These are phyloP conservation scores for Trametes polyzona DNA, from an alignment of 1,284 basidiomycete genomes.

Conservation along the genomic window DNA sequence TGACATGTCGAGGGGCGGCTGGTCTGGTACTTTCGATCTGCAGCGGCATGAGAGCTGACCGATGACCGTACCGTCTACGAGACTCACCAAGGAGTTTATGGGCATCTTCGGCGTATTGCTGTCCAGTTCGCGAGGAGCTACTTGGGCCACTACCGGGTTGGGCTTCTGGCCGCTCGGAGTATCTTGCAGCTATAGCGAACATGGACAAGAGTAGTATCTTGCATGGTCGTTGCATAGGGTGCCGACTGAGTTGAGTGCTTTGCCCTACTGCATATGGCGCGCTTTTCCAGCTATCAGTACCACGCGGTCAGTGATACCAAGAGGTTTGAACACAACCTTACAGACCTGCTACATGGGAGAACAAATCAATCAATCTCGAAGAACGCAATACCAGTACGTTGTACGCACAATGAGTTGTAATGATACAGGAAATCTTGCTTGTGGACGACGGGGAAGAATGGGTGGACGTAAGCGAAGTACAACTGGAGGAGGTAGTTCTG, in stretches of 20 bases:
- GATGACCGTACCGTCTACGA: background rate
- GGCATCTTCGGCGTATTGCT: constrained; percentile 70
- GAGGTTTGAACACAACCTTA: background rate
- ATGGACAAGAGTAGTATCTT: constrained; percentile 77
- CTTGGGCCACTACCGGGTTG: constrained; percentile 40
- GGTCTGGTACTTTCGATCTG: constrained; percentile 69
- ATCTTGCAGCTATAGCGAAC: constrained; percentile 79
- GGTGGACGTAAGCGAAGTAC: constrained; percentile 84
- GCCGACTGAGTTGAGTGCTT: constrained; percentile 34
- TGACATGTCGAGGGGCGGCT: constrained; percentile 74
- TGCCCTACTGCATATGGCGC: background rate
- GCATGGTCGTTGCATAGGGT: constrained; percentile 62
- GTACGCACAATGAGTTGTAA: constrained; percentile 57
- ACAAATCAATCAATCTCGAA: background rate
- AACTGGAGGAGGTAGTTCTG: constrained; percentile 73
- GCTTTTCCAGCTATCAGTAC: background rate
- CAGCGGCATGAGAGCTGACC: background rate
- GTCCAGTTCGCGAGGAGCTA: constrained; percentile 73
- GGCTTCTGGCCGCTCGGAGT: constrained; percentile 49
- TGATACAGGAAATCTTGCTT: constrained; percentile 71
- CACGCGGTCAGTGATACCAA: background rate
- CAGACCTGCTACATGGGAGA: constrained; percentile 2
- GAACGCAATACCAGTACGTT: background rate
- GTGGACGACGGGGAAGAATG: constrained; percentile 76
- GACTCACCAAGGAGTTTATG: constrained; percentile 64